Conservation (phyloP, 148 eudicot species). For the Fallopia convolvulus region DNA sequence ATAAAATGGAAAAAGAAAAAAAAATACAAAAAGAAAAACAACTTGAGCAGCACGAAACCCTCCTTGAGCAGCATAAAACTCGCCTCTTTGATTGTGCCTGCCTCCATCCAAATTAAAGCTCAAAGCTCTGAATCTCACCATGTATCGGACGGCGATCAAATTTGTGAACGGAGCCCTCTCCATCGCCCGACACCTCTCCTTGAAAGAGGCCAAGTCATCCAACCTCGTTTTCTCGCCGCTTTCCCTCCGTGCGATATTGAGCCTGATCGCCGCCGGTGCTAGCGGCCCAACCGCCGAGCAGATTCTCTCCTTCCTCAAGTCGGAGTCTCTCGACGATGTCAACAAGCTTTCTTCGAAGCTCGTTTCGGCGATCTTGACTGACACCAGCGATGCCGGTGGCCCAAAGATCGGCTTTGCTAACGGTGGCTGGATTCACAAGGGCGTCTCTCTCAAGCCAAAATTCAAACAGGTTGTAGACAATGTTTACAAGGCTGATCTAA, state of each 20-base stretch:
- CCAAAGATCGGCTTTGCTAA: constrained; percentile 53
- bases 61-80: too few species aligned
- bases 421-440: constrained; percentile 66
- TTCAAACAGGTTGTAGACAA: constrained; percentile 45
- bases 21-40: too few species aligned
- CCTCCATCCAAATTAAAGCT: too few species aligned
- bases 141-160: too few species aligned
- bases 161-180: too few species aligned
- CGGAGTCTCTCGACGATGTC: constrained; percentile 43
- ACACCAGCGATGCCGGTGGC: constrained; percentile 46
- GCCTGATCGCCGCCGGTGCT: constrained; percentile 68
- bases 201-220: constrained; percentile 13
- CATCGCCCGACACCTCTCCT: constrained; percentile 28
- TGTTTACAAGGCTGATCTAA: constrained; percentile 48
- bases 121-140: too few species aligned
- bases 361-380: constrained; percentile 42
- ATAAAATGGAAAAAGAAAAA: too few species aligned
- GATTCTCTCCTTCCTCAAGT: constrained; percentile 44
- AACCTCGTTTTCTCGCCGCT: constrained; percentile 71
- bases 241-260: constrained; percentile 51
- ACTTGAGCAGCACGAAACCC: too few species aligned
- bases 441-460: constrained; percentile 30
- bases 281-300: constrained; percentile 49
- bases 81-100: too few species aligned
- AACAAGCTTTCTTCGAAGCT: constrained; percentile 51